Conservation (phyloP, 2,329 filamentous ascomycete genomes). For the Xylaria multiplex region DNA sequence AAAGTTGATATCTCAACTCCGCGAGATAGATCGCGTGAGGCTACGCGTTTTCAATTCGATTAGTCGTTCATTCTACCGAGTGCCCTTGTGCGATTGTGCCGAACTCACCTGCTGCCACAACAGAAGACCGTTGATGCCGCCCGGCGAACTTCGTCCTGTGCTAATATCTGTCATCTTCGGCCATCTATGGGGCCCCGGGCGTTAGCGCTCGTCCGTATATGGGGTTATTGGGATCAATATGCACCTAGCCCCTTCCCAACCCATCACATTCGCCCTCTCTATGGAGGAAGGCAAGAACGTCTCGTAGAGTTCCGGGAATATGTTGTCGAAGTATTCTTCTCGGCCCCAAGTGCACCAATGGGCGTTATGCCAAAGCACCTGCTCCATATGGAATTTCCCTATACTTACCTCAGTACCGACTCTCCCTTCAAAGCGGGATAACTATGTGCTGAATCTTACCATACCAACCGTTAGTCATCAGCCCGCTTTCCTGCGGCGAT, state of each 20-base stretch:
- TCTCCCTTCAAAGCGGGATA: background rate
- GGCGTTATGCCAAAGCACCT: constrained; percentile 55
- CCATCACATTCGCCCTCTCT: constrained; percentile 47
- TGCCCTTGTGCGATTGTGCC: background rate
- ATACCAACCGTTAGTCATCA: constrained; percentile 60
- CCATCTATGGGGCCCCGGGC: constrained; percentile 43
- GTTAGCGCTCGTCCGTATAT: background rate
- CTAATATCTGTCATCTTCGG: constrained; percentile 62
- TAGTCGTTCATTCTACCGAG: background rate
- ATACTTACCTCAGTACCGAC: constrained; percentile 2
- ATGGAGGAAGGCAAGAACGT: constrained; percentile 48
- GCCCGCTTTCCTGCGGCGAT: constrained; percentile 56
- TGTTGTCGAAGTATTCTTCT: constrained; percentile 50
- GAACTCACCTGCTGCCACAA: constrained; percentile 57
- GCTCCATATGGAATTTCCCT: constrained; percentile 57
- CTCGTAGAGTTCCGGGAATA: constrained; percentile 52
- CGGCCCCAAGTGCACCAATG: constrained; percentile 56
- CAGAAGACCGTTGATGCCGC: constrained; percentile 61
- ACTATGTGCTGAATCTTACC: constrained; percentile 43
- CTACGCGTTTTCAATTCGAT: constrained; percentile 39
- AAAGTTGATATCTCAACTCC: constrained; percentile 46
- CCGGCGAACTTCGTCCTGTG: constrained; percentile 58
- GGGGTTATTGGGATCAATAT: background rate
- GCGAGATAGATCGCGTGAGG: constrained; percentile 56
- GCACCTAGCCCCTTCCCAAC: constrained; percentile 49